Evolutionary conservation across 345 rosid species (phyloP), one percentile per base, ranked within the genome.

Genomic region (Gossypioides kirkii): DNA sequence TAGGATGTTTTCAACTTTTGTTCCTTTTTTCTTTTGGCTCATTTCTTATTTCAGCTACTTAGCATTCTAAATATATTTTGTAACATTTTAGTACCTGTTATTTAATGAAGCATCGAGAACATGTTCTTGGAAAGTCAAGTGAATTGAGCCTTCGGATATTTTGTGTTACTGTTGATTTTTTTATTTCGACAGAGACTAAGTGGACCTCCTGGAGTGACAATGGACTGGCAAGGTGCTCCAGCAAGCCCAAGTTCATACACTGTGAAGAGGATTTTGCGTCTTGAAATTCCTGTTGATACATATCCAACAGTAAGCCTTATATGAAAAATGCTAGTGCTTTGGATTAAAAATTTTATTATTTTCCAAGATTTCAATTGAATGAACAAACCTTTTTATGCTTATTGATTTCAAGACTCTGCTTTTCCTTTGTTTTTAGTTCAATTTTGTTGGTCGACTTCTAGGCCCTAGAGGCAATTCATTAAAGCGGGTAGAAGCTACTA

Each of bases 211-310:
- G 99, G 99, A 73, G 91, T 95, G 98, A 88, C 94, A 38, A 95
- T 95, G 98, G 99, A 95, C 79, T 95, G 99, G 99, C 98, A 95
- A 87, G 88, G 97, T 69, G 96, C 91, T 12, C 94, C 96, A 74
- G 90, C 99, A 65, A 95, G 99, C 78, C 98, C 98, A 71, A 91
- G 97, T 78, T 84, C 98, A 32, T 95, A 80, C 82, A 87, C 96
- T 10, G 91, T 95, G 76, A 92, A 92, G 86, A 92, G 97, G 83
- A 91, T 92, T 76, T 77, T 95, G 88, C 97, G 97, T 63, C 85
- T 95, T 89, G 99, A 95, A 82, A 94, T 95, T 87, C 99, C 99
- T 14, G 98, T 91, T 70, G 97, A 92, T 78, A 89, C 91, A 76
- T 90, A 84, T 80, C 96, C 93, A 45, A 90, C 84, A 75, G 96